These are phyloP conservation scores for Talaromyces stipitatus DNA, from an alignment of 495 filamentous ascomycete species.

Conservation along the genomic window DNA sequence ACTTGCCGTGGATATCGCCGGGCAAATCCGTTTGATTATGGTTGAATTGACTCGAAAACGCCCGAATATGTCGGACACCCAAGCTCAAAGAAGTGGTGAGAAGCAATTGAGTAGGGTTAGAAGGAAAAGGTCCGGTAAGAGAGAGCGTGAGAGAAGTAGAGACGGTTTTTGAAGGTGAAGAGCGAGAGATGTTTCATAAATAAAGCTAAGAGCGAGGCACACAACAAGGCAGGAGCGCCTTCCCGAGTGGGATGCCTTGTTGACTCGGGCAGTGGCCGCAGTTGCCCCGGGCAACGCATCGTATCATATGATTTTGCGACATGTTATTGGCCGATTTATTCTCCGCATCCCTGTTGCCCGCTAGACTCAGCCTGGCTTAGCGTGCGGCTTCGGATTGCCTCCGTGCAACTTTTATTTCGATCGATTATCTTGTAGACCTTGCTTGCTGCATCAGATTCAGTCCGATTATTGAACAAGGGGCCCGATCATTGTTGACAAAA, in stretches of 20 bases:
- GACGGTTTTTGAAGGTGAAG: constrained; percentile 10
- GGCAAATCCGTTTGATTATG: constrained; percentile 3
- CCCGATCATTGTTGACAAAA: neutral
- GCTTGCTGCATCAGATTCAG: neutral
- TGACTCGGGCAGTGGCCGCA: neutral
- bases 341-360: neutral
- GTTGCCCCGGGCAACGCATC: constrained; percentile 3
- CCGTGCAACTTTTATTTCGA: constrained; percentile 1
- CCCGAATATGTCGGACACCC: neutral
- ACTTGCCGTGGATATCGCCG: constrained; percentile 5
- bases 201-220: neutral
- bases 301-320: neutral
- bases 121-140: neutral
- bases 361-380: neutral
- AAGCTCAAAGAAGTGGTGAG: neutral
- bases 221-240: constrained; percentile 2
- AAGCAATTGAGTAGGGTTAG: neutral
- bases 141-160: neutral
- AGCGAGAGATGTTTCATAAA: constrained; percentile 9
- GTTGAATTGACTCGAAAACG: constrained; percentile 1
- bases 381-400: neutral
- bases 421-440: neutral
- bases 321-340: constrained; percentile 3
- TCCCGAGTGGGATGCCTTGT: constrained; percentile 3
- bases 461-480: neutral